These are phyloP conservation scores for Annona cherimola DNA, from an alignment of 164 flowering plant species.

Conservation along the genomic window DNA sequence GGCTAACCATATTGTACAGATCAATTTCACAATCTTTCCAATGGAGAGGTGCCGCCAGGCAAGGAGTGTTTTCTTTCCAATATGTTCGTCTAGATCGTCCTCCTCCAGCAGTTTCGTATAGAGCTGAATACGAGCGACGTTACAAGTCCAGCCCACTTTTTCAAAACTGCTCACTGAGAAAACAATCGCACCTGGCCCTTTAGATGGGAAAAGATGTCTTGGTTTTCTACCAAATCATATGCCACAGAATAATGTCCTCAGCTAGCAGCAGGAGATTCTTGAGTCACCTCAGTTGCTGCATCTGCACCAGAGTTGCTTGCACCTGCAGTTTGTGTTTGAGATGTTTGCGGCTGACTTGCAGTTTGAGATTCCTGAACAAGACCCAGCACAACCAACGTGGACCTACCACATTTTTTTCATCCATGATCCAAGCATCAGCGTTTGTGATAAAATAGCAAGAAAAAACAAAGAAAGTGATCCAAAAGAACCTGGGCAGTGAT, in stretches of 20 bases:
- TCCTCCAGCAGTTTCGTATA: too few species aligned
- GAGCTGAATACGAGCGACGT: too few species aligned
- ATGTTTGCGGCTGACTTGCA: conserved; percentile 40
- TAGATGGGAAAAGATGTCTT: too few species aligned
- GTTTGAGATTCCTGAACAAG: conserved; percentile 54
- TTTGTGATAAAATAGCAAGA: not conserved
- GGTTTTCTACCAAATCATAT: not conserved
- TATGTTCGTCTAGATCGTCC: too few species aligned
- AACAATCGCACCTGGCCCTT: too few species aligned
- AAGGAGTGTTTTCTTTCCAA: too few species aligned
- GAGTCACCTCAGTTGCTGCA: conserved; percentile 37
- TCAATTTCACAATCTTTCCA: too few species aligned
- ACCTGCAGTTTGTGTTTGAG: conserved; percentile 36
- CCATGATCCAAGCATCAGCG: not conserved
- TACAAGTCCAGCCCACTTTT: too few species aligned
- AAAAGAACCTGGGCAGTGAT: conserved; percentile 68
- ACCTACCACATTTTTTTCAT: conserved; percentile 32
- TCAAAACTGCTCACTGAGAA: too few species aligned
- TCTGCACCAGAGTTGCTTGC: conserved; percentile 38
- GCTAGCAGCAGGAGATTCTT: conserved; percentile 44
- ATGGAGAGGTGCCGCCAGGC: too few species aligned
- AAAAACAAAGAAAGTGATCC: not conserved
- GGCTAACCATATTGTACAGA: too few species aligned
- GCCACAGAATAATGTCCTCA: conserved; percentile 12
- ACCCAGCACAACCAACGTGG: conserved; percentile 65